Base-by-base conservation (phyloP, 176 grass and related monocot genomes). In the Avena atlantica region DNA sequence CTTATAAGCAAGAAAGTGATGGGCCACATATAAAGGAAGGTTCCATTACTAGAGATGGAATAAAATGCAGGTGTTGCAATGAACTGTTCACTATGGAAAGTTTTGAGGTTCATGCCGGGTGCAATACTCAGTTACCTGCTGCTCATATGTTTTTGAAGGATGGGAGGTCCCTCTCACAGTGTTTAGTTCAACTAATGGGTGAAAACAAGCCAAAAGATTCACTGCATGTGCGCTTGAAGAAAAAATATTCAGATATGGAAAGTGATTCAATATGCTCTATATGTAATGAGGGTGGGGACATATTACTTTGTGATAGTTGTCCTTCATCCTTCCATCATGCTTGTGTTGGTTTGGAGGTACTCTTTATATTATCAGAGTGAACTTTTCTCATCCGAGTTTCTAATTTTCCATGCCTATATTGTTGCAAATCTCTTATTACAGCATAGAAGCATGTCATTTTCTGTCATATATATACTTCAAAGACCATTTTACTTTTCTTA, bases 331-430 rank as follows among this genome's bases (percentile, higher is more conserved):
- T 89, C 81, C 95, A 97, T 86, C 70, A 73, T 87, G 74, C 52
- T 19, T 94, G 95, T 97, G 67, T 97, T 49, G 88, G 86, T 64
- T 86, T 97, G 57, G 63, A 92, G 90, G 95, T 94, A 92, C 58
- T 68, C 20, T 36, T 57, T 68, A 65, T 74, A 29, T 72, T 74
- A 64, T 64, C 34, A 31, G 16, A 42, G 21, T 14, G 9, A 67
- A 71, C 56, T 61, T 74, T 89, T 36, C 75, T 82, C 51, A 5
- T 51, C 44, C n/a, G 14, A 78, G 68, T 81, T 77, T 21, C 3
- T 78, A 85, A 68, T 20, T 67, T 31, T 7, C 24, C 42, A 20
- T 78, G 51, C 68, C 10, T 68, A 21, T 80, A 77, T 70, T 64
- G 8, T 78, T 70, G 24, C 23, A 76, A 81, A 13, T 13, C 80